A percentile compares a stretch with the other conserved stretches of the same genome.
These are phyloP conservation scores for Malassezia brasiliensis DNA, from an alignment of 1,284 basidiomycete genomes.

Conservation along the genomic window DNA sequence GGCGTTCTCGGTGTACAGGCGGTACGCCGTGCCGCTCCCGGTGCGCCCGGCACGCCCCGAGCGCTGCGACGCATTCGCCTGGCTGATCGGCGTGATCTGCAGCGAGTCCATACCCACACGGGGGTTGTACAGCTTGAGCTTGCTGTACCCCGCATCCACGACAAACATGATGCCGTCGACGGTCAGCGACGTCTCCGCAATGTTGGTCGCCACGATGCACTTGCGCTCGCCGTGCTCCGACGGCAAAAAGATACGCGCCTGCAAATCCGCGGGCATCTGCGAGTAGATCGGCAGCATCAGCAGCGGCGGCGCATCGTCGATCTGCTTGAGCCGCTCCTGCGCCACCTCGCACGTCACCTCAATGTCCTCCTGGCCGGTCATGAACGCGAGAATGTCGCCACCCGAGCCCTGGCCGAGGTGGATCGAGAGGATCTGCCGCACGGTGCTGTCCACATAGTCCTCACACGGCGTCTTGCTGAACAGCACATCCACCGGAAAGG, in stretches of 20 bases:
- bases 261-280: slow-evolving; percentile 97
- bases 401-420: slow-evolving; percentile 76
- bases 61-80: slow-evolving; percentile 91
- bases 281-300: slow-evolving; percentile 94
- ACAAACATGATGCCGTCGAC: slow-evolving; percentile 97
- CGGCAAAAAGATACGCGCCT: slow-evolving; percentile 93
- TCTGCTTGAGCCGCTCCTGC: slow-evolving; percentile 73
- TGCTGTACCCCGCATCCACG: slow-evolving; percentile 90
- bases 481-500: slow-evolving; percentile 93
- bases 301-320: slow-evolving; percentile 77
- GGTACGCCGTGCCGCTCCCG: slow-evolving; percentile 75
- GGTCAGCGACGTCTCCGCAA: slow-evolving; percentile 87
- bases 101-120: slow-evolving; percentile 98
- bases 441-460: slow-evolving; percentile 94
- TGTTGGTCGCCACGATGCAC: slow-evolving; percentile 96
- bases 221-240: slow-evolving; percentile 89
- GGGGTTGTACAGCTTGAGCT: slow-evolving; percentile 97
- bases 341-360: slow-evolving; percentile 53
- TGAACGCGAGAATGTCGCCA: slow-evolving; percentile 95
- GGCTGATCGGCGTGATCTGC: slow-evolving; percentile 89
- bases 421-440: slow-evolving; percentile 94
- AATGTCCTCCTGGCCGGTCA: slow-evolving; percentile 99
- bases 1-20: slow-evolving; percentile 91
- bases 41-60: slow-evolving; percentile 93
- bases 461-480: slow-evolving; percentile 95